Evolutionary conservation across 2,329 filamentous ascomycete genomes (phyloP).

Genomic region (Anisogramma anomala): DNA sequence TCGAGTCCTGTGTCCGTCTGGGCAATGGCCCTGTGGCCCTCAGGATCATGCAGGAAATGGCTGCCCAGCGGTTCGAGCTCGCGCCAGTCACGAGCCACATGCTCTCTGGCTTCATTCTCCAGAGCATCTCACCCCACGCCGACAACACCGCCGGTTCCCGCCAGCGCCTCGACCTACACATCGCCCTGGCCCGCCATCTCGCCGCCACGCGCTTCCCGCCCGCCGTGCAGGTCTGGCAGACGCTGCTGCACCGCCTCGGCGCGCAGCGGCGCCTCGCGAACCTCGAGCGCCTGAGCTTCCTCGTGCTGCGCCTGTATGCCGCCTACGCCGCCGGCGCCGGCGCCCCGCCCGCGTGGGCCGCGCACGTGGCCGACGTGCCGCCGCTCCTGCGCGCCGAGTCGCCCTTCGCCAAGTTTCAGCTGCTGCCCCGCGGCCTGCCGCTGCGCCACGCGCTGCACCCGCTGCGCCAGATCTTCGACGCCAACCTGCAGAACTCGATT

Average conservation of each 20-base stretch:
- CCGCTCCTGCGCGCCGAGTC: slow-evolving; percentile 19
- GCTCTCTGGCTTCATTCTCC: slow-evolving; percentile 21
- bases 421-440: slow-evolving; percentile 31
- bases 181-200: slow-evolving; percentile 26
- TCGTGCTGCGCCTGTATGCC: slow-evolving; percentile 30
- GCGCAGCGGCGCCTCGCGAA: slow-evolving; percentile 32
- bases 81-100: slow-evolving; percentile 17
- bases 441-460: slow-evolving; percentile 33
- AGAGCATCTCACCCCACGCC: slow-evolving; percentile 18
- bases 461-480: slow-evolving; percentile 33
- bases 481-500: slow-evolving; percentile 28
- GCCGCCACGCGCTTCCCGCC: slow-evolving; percentile 29
- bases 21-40: slow-evolving; percentile 20
- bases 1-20: slow-evolving; percentile 21
- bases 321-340: slow-evolving; percentile 18
- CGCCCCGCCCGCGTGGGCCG: slow-evolving; percentile 26
- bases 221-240: slow-evolving; percentile 30
- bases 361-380: slow-evolving; percentile 34
- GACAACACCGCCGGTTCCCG: background rate
- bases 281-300: slow-evolving; percentile 32
- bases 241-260: slow-evolving; percentile 32
- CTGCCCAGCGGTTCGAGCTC: slow-evolving; percentile 21
- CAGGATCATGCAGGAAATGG: slow-evolving; percentile 28
- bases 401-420: slow-evolving; percentile 24
- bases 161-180: slow-evolving; percentile 21